Evolutionary conservation across 2,329 filamentous ascomycete species (phyloP).

Genomic region (Chrysoporthe cubensis): DNA sequence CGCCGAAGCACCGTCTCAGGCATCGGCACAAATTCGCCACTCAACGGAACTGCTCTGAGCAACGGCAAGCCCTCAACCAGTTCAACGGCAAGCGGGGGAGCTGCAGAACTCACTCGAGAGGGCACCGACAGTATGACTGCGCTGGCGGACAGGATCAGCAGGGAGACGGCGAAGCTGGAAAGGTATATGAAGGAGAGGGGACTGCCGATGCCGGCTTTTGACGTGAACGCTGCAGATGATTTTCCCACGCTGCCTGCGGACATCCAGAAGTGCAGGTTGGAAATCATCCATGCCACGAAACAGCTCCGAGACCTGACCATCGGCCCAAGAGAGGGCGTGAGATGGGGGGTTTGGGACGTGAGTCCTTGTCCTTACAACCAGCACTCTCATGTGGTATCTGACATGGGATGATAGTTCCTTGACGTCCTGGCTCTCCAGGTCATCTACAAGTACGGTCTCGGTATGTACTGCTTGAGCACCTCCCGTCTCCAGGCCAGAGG

Average conservation of each 20-base stretch:
- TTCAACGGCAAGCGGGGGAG: background rate
- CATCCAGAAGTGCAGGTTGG: slow-evolving; percentile 49
- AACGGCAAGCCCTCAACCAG: background rate
- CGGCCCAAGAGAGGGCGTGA: slow-evolving; percentile 54
- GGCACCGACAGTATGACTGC: slow-evolving; percentile 45
- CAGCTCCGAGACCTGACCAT: slow-evolving; percentile 53
- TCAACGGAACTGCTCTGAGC: slow-evolving; percentile 31
- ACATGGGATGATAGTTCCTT: slow-evolving; percentile 44
- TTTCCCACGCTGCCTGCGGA: slow-evolving; percentile 53
- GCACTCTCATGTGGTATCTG: background rate
- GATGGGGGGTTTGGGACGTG: slow-evolving; percentile 58
- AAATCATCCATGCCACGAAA: slow-evolving; percentile 52
- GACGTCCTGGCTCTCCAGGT: slow-evolving; percentile 55
- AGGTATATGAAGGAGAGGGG: slow-evolving; percentile 49
- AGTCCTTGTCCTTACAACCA: slow-evolving; percentile 32
- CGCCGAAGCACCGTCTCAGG: slow-evolving; percentile 40
- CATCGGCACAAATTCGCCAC: slow-evolving; percentile 32
- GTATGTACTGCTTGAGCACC: slow-evolving; percentile 39
- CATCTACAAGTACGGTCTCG: slow-evolving; percentile 54
- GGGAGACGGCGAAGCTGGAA: slow-evolving; percentile 55
- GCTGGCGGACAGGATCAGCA: slow-evolving; percentile 52
- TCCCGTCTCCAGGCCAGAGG: background rate
- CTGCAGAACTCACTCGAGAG: background rate
- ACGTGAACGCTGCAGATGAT: slow-evolving; percentile 47
- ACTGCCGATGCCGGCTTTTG: slow-evolving; percentile 49